These are phyloP conservation scores for Tephrocybe sp. DNA, from an alignment of 768 basidiomycete genomes.

Conservation along the genomic window DNA sequence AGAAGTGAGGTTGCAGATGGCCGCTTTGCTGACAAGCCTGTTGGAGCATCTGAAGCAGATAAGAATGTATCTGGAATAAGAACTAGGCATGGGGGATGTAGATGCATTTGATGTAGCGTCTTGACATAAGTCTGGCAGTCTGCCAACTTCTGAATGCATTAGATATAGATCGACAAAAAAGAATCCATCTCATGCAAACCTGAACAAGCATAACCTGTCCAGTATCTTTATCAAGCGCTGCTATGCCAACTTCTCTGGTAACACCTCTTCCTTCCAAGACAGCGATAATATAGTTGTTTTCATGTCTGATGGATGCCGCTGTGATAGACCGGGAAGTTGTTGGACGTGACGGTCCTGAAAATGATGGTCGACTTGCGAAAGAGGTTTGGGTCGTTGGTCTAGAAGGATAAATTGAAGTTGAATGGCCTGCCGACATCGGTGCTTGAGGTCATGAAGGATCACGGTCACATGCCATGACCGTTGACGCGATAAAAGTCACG, in stretches of 20 bases:
- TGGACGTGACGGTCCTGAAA: conserved; percentile 59
- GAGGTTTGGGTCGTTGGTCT: conserved; percentile 2
- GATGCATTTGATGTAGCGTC: conserved; percentile 80
- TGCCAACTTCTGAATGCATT: conserved; percentile 49
- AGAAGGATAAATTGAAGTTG: not conserved
- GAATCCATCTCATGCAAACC: conserved; percentile 34
- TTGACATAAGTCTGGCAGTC: conserved; percentile 90
- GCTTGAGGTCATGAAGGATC: too few species aligned
- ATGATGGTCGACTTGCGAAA: conserved; percentile 32
- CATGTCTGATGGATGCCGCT: conserved; percentile 52
- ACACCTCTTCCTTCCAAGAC: conserved; percentile 77
- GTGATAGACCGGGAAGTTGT: conserved; percentile 65
- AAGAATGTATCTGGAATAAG: conserved; percentile 84
- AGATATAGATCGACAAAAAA: not conserved
- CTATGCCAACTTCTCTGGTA: conserved; percentile 83
- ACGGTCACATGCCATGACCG: too few species aligned
- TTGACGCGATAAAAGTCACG: too few species aligned
- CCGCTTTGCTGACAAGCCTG: conserved; percentile 42
- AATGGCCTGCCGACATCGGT: not conserved
- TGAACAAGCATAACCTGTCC: conserved; percentile 77
- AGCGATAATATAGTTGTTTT: conserved; percentile 64
- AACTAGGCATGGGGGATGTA: conserved; percentile 67
- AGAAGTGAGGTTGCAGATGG: conserved; percentile 53
- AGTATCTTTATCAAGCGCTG: conserved; percentile 78
- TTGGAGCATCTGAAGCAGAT: conserved; percentile 48